These are phyloP conservation scores for Leishmania braziliensis DNA, from an alignment of 208 protist genomes.

Conservation along the genomic window DNA sequence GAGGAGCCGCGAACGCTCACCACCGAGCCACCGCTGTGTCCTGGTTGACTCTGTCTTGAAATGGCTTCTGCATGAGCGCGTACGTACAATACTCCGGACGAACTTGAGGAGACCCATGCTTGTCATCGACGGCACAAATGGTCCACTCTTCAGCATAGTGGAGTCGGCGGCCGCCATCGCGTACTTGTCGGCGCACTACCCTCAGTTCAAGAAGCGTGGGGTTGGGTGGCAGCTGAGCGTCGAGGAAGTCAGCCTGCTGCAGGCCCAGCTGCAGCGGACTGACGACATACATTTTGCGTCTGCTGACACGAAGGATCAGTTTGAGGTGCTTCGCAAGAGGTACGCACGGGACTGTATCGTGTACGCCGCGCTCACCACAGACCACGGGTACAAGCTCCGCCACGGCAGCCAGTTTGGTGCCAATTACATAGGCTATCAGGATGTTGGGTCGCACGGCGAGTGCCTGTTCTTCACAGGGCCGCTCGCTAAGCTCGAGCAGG, in stretches of 20 bases:
- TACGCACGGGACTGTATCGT: conserved; percentile 43
- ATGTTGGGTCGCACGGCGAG: conserved; percentile 44
- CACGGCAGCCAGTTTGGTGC: conserved; percentile 73
- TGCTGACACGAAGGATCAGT: conserved; percentile 11
- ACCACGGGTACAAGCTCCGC: conserved; percentile 45
- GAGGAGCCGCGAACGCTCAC: background rate
- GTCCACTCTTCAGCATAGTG: conserved; percentile 27
- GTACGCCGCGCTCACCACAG: conserved; percentile 50
- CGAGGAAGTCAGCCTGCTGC: conserved; percentile 57
- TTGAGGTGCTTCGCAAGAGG: conserved; percentile 12
- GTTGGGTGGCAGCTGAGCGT: conserved; percentile 55
- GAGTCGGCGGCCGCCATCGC: background rate
- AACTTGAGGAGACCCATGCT: background rate
- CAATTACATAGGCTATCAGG: conserved; percentile 64
- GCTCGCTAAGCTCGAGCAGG: conserved; percentile 38
- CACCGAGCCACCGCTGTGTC: background rate
- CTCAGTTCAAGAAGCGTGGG: conserved; percentile 59
- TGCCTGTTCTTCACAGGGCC: conserved; percentile 59
- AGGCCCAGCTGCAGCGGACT: background rate
- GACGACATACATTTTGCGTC: conserved; percentile 35
- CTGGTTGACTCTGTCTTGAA: background rate
- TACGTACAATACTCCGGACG: no score
- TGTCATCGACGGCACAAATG: conserved; percentile 21
- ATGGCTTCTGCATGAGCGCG: background rate
- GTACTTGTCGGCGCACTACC: conserved; percentile 33